Conservation (phyloP, 192 early-diverging fungal species). For the Coemansia sp. region DNA sequence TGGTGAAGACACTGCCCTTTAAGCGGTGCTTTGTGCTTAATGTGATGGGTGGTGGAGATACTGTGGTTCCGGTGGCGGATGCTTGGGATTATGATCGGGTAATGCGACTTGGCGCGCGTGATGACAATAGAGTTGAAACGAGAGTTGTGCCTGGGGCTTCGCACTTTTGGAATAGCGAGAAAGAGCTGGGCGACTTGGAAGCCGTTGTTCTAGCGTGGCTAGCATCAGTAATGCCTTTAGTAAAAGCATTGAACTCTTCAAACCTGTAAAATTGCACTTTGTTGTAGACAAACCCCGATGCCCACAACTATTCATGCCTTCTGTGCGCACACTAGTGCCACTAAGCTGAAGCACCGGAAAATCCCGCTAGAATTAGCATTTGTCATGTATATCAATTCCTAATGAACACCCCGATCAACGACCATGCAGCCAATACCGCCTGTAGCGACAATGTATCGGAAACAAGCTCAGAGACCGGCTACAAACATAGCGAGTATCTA, state of each 20-base stretch:
- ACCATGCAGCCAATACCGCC: not conserved
- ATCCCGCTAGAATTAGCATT: too few species aligned
- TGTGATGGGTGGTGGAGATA: constrained; percentile 52
- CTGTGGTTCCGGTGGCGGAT: constrained; percentile 49
- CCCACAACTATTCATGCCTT: not conserved
- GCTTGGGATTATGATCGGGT: constrained; percentile 47
- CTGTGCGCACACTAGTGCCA: not conserved
- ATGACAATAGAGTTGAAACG: constrained; percentile 10
- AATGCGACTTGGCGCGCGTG: constrained; percentile 21
- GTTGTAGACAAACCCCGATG: not conserved
- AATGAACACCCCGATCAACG: not conserved
- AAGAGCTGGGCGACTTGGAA: constrained; percentile 9
- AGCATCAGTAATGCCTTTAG: not conserved
- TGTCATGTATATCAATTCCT: not conserved
- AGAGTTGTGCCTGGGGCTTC: constrained; percentile 26
- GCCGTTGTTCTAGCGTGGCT: not conserved
- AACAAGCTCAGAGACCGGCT: not conserved
- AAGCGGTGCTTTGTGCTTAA: constrained; percentile 47
- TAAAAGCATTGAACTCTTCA: not conserved
- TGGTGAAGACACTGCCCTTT: constrained; percentile 44
- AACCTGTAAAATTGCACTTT: not conserved
- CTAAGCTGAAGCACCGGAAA: not conserved
- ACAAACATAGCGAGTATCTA: not conserved
- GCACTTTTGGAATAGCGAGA: constrained; percentile 32
- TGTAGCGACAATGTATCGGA: not conserved